Base-by-base conservation (phyloP, 2,329 filamentous ascomycete genomes). In the Beauveria brongniartii region DNA sequence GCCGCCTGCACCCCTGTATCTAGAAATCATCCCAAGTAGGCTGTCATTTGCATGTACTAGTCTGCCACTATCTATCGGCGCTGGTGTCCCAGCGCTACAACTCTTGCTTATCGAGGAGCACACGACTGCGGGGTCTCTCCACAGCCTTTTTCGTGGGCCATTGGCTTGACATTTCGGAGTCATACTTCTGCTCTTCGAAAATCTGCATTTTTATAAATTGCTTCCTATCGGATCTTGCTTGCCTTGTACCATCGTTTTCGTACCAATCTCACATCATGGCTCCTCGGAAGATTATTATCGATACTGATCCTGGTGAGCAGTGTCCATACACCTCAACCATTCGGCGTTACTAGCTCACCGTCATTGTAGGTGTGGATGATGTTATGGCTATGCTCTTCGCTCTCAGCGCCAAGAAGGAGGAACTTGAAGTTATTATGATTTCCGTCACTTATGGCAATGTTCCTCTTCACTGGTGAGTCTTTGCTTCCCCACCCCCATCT, bases 361-460 rank as follows among this genome's bases (percentile, higher is more conserved):
- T 24, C 24, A n/a, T 18, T 40, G 14, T 58, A 84, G 92, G 93
- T 64, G 89, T 94, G 67, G 94, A 99, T 76, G 94, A 99, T 81
- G 82, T 94, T 59, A 80, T 97, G 64, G 93, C 92, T 51, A 82
- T 97, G 73, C 81, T 99, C 40, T 81, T 97, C 55, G 92, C 94
- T 4, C 83, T 97, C 63, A 89, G 91, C 58, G 87, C 91, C 40
- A 85, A 84, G 26, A 83, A 89, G 0, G 89, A 96, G 67, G 93
- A 97, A 70, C 80, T 97, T 24, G 91, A 97, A 72, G 79, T 97
- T 41, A 74, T 90, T 52, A 82, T 97, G 73, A 81, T 99, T 61
- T 96, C 92, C 1, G 82, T 97, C 63, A 96, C 92, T 1, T 97
- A 94, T 73, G 94, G 94, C 61, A 99, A 99, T 71, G 90, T 97